Evolutionary conservation across 805 yeast genomes (phyloP), one percentile per base, ranked within the genome.

Genomic region (Saccharomycopsis guyanensis): DNA sequence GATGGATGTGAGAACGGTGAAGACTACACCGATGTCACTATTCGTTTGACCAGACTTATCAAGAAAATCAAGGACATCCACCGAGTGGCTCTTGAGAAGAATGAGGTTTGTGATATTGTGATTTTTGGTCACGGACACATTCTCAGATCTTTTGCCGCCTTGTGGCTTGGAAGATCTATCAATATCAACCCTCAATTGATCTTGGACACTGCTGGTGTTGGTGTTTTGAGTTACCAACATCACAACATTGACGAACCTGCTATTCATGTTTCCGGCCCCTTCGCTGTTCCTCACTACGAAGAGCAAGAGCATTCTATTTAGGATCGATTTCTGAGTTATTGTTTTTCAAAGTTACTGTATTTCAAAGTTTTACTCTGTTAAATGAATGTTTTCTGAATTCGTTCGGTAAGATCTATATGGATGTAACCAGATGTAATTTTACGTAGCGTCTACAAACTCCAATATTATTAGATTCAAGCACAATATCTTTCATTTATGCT

Each of bases 1-100:
- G 88, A 87, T 57, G 97, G 97, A 3, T 91, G 97, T 64, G 96
- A 86, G 60, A 80, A 79, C 53, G 97, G 97, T 51, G 97, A 91
- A 63, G 63, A 69, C 38, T 71, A 82, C 31, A 62, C 66, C 29
- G 72, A 87, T 43, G 84, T 91, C 37, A 79, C 82, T 1, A 68
- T 67, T 34, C 73, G 97, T 59, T 66, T 91, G 39, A 95, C 91
- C 56, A 61, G 75, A 32, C 73, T 82, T 40, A 86, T 91, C 57
- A 70, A 64, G 1, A 73, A 78, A 52, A 77, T 91, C 54, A 78
- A 77, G 51, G 66, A 64, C 41, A 61, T 82, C 46, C 95, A 86
- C 59, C 61, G 60, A 40, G 57, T 66, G 40, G 80, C 82, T 4
- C 59, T 80, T 33, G 75, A 67, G 4, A 63, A 66, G 3, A 66